Conservation (phyloP, 805 yeast species). For the Candida nonsorbophila region DNA sequence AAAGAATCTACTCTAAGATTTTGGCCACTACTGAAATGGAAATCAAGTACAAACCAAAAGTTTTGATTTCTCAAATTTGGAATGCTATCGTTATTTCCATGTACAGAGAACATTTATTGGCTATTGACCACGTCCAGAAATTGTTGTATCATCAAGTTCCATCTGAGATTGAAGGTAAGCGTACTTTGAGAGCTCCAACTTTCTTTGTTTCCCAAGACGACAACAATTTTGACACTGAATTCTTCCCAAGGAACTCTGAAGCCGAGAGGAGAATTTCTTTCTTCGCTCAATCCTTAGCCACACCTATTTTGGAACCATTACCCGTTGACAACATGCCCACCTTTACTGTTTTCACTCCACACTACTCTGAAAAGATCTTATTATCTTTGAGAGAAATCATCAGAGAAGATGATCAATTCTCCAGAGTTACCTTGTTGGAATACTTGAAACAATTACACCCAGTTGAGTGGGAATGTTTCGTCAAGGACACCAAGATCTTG, state of each 20-base stretch:
- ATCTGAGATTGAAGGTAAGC: constrained; percentile 94
- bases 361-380: constrained; percentile 77
- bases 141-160: constrained; percentile 98
- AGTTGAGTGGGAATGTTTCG: constrained; percentile 53
- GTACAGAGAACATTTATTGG: constrained; percentile 98
- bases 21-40: constrained; percentile 99
- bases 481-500: constrained; percentile 49
- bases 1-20: constrained; percentile 96
- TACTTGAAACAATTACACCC: constrained; percentile 54
- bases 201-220: constrained; percentile 98
- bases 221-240: constrained; percentile 88
- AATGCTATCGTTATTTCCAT: constrained; percentile 97
- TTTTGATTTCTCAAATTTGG: constrained; percentile 97
- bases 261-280: constrained; percentile 99
- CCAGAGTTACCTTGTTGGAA: constrained; percentile 50
- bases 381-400: constrained; percentile 75
- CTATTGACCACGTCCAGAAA: constrained; percentile 98
- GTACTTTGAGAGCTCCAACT: constrained; percentile 98
- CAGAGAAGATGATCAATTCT: constrained; percentile 61
- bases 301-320: constrained; percentile 97
- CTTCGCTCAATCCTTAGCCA: constrained; percentile 97
- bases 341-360: constrained; percentile 88
- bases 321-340: constrained; percentile 99
- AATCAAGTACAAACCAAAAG: constrained; percentile 97
- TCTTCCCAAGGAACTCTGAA: constrained; percentile 94